These are phyloP conservation scores for Seminavis robusta DNA, from an alignment of 108 stramenopile genomes.

Conservation along the genomic window DNA sequence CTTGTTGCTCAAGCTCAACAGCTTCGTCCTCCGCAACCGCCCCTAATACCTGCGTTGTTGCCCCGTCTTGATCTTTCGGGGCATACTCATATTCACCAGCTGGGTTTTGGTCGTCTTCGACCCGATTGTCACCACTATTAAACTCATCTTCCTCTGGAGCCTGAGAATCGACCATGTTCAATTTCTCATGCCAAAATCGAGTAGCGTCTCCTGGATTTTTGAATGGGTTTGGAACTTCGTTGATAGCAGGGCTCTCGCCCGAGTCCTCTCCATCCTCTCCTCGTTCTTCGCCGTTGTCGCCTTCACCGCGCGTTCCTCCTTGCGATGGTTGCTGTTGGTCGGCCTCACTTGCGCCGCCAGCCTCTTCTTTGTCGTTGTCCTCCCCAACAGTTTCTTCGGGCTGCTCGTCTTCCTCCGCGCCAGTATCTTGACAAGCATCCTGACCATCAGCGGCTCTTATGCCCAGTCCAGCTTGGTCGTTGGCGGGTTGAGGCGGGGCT, in stretches of 20 bases:
- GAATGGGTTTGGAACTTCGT: slow-evolving; percentile 82
- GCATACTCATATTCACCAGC: slow-evolving; percentile 79
- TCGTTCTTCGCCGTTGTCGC: slow-evolving; percentile 22
- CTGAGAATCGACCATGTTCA: slow-evolving; percentile 49
- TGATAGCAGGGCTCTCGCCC: not conserved
- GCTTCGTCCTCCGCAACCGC: slow-evolving; percentile 44
- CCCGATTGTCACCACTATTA: slow-evolving; percentile 15
- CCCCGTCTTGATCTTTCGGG: slow-evolving; percentile 46
- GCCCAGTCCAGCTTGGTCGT: slow-evolving; percentile 44
- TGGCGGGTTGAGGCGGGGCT: slow-evolving; percentile 16
- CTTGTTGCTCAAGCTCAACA: slow-evolving; percentile 43
- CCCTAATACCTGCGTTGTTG: slow-evolving; percentile 76
- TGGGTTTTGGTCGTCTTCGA: slow-evolving; percentile 15
- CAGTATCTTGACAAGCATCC: slow-evolving; percentile 35
- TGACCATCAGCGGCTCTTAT: slow-evolving; percentile 51
- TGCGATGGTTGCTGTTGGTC: slow-evolving; percentile 13
- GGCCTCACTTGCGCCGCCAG: slow-evolving; percentile 12
- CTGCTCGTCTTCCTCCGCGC: slow-evolving; percentile 19
- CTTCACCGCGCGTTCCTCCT: slow-evolving; percentile 17
- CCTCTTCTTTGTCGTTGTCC: slow-evolving; percentile 23
- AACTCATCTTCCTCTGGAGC: slow-evolving; percentile 27
- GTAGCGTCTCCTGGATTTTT: slow-evolving; percentile 79
- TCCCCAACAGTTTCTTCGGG: slow-evolving; percentile 28
- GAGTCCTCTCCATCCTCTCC: slow-evolving; percentile 25
- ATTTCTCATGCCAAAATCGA: slow-evolving; percentile 78